phyloP scores from a whole-genome alignment of 495 filamentous ascomycete genomes.

The Hypoxylon rickii region DNA sequence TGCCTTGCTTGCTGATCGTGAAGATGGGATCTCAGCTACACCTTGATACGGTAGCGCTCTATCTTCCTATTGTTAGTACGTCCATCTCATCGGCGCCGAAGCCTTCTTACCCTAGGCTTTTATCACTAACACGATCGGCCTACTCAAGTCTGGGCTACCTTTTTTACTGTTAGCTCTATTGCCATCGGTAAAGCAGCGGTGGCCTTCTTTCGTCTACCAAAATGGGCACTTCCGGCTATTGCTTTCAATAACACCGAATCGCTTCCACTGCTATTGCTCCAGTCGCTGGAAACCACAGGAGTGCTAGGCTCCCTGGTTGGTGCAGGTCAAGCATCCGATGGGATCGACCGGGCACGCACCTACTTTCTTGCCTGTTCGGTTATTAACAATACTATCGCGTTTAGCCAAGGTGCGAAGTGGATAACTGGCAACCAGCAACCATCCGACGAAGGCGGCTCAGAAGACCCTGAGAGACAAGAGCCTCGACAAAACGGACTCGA shows the following conservation, averaged over 20 bases:
- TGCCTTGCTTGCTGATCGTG: conserved; percentile 71
- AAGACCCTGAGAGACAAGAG: conserved; percentile 10
- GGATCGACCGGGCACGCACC: conserved; percentile 66
- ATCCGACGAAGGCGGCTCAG: not conserved
- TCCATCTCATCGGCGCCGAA: not conserved
- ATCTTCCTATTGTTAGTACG: conserved; percentile 51
- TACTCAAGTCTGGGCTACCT: conserved; percentile 59
- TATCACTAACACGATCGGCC: not conserved
- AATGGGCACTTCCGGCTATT: conserved; percentile 68
- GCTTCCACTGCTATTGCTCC: conserved; percentile 69
- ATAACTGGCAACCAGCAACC: conserved; percentile 11
- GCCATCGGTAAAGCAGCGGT: conserved; percentile 51
- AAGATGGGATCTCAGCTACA: conserved; percentile 71
- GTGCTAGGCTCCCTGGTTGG: conserved; percentile 61
- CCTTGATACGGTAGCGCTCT: conserved; percentile 56
- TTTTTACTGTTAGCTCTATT: conserved; percentile 61
- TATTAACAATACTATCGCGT: conserved; percentile 56
- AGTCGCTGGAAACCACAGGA: conserved; percentile 67
- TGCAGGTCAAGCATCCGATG: conserved; percentile 47
- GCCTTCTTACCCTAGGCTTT: not conserved
- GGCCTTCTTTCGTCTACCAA: conserved; percentile 57
- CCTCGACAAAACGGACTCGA: not conserved
- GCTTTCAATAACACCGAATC: conserved; percentile 80
- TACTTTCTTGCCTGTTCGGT: conserved; percentile 66
- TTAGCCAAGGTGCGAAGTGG: conserved; percentile 21